Base-by-base conservation (phyloP, 2,329 filamentous ascomycete species). In the Myriosclerotinia duriaeana region DNA sequence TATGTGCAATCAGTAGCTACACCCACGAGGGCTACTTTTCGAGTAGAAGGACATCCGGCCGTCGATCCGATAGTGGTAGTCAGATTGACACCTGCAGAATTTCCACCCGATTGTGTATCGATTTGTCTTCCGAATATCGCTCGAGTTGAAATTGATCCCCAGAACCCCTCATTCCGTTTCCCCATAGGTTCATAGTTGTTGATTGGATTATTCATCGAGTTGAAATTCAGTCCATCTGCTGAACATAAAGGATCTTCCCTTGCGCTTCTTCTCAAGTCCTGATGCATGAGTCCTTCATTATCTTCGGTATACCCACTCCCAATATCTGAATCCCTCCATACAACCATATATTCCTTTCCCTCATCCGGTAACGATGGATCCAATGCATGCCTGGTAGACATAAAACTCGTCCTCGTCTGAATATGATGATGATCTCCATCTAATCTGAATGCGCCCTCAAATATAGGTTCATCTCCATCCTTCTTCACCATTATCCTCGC, bases 1-100 rank as follows among this genome's bases (percentile, higher is more conserved):
- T 98, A 98, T 11, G 87, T 91, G 81, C 95, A 99, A 78, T 99
- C 95, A 0, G 93, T 95, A 11, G 93, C 95, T 48, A 98, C 87
- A 38, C 95, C 95, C 34, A 99, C 87, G 52, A 98, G 83, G 0
- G 95, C 95, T 22, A 99, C 92, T 78, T 91, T 96, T 71, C 93
- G 87, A n/a, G 92, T 94, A 0, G 84, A 88, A 7, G 94, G 94
- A 76, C 95, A 99, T 62, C 95, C 95, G n/a, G 80, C 76, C 0
- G 90, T 90, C 67, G 86, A 89, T 58, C 95, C 95, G 75, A 99
- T 96, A 36, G 87, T 92, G 44, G 81, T 84, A 44, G 85, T 82
- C 71, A 98, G 80, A 75, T 97, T 95, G 68, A 93, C 87, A 71
- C 89, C 90, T 30, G 89, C 91, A 63, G 90, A 87, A 74, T 93